phyloP scores from a whole-genome alignment of 2,329 filamentous ascomycete species.

The Berkeleyomyces rouxiae region DNA sequence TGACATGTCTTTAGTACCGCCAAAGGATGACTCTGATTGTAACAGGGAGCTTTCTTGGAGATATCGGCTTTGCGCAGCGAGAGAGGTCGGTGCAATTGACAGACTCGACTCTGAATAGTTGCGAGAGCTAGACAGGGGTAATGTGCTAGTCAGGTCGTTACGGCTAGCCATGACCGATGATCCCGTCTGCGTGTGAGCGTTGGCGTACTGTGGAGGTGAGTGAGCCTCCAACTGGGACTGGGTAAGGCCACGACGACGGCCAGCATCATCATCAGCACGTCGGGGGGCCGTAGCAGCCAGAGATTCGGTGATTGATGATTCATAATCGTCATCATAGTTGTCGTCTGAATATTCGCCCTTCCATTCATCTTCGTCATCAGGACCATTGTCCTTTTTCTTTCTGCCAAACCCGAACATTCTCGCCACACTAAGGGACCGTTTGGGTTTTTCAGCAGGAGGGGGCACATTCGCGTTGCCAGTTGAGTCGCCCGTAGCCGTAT shows the following conservation, averaged over 20 bases:
- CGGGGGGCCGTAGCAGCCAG: neutral
- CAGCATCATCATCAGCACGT: neutral
- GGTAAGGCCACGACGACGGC: neutral
- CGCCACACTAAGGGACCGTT: slow-evolving; percentile 13
- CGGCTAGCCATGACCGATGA: slow-evolving; percentile 8
- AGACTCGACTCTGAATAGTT: neutral
- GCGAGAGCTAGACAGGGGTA: neutral
- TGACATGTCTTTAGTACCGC: neutral
- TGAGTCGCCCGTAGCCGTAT: neutral
- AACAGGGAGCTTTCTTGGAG: slow-evolving; percentile 9
- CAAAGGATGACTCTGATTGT: slow-evolving; percentile 4
- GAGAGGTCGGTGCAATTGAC: neutral
- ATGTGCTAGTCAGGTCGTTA: neutral
- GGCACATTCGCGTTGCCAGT: neutral
- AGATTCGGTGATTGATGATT: neutral
- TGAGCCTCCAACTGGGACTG: slow-evolving; percentile 5
- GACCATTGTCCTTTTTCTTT: slow-evolving; percentile 23
- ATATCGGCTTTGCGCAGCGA: neutral
- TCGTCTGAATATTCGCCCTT: slow-evolving; percentile 5
- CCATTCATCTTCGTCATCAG: slow-evolving; percentile 17
- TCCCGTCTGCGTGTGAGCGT: slow-evolving; percentile 10
- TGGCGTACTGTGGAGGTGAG: slow-evolving; percentile 3
- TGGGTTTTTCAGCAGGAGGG: slow-evolving; percentile 6
- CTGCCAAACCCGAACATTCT: slow-evolving; percentile 12
- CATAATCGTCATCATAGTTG: slow-evolving; percentile 7